Percentiles rank a stretch among this genome's conserved stretches.
These are phyloP conservation scores for Aspergillus sergii DNA, from an alignment of 2,329 filamentous ascomycete genomes.

Conservation along the genomic window DNA sequence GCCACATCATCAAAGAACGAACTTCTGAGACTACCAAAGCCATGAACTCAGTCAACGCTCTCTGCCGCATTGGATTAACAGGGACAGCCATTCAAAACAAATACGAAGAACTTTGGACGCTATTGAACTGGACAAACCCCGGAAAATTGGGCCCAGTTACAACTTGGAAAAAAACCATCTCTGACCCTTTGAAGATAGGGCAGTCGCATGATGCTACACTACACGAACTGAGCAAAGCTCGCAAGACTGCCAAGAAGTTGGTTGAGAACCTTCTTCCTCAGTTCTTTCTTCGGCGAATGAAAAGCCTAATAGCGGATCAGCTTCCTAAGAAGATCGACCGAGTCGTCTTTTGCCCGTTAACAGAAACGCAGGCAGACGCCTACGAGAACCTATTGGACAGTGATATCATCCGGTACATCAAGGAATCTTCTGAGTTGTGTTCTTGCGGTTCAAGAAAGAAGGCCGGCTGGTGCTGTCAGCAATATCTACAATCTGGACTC, in stretches of 20 bases:
- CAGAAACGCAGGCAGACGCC: constrained; percentile 74
- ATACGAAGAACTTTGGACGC: constrained; percentile 94
- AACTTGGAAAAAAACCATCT: constrained; percentile 79
- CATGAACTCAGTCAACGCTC: constrained; percentile 86
- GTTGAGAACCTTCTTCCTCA: constrained; percentile 84
- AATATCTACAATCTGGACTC: constrained; percentile 60
- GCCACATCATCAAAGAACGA: constrained; percentile 82
- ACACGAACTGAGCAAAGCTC: constrained; percentile 76
- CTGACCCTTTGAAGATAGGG: constrained; percentile 77
- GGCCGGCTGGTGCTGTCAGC: constrained; percentile 79
- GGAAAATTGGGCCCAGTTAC: constrained; percentile 67
- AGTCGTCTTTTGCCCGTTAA: constrained; percentile 93
- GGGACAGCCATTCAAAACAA: constrained; percentile 98
- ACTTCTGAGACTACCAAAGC: constrained; percentile 76
- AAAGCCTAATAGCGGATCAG: constrained; percentile 87
- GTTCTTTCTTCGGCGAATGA: constrained; percentile 92
- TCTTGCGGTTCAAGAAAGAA: constrained; percentile 69
- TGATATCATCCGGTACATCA: constrained; percentile 69
- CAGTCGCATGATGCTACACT: constrained; percentile 91
- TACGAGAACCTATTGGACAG: constrained; percentile 82
- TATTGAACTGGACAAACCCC: constrained; percentile 95
- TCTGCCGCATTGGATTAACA: constrained; percentile 90
- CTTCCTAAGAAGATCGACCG: constrained; percentile 92
- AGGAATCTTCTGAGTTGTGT: constrained; percentile 68
- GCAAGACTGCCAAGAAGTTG: constrained; percentile 80